A percentile compares a stretch with the other conserved stretches of the same genome.
Conservation (phyloP, 2,329 filamentous ascomycete genomes). For the Epichloe sibirici region DNA sequence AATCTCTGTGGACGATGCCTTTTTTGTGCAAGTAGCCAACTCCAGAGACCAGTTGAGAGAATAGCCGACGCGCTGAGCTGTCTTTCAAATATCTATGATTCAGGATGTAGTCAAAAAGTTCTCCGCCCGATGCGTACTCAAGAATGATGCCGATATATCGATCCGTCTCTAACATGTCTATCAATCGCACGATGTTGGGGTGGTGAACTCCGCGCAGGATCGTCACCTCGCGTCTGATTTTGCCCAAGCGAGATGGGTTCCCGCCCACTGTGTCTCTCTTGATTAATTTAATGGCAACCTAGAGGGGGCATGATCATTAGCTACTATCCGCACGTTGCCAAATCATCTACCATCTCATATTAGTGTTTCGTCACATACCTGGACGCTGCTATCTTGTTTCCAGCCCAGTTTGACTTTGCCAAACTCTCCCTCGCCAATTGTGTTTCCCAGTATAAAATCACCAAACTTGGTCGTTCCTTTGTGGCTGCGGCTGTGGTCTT, state of each 20-base stretch:
- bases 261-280: conserved; percentile 79
- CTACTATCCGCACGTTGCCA: neutral
- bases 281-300: conserved; percentile 97
- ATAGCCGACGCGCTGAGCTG: conserved; percentile 75
- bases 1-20: conserved; percentile 91
- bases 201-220: conserved; percentile 82
- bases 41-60: conserved; percentile 90
- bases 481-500: conserved; percentile 41
- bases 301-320: conserved; percentile 11
- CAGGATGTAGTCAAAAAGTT: conserved; percentile 96
- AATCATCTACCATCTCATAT: neutral
- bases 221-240: conserved; percentile 93
- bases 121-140: conserved; percentile 94
- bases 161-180: conserved; percentile 98
- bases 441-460: conserved; percentile 91
- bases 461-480: conserved; percentile 76
- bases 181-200: conserved; percentile 90
- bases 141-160: conserved; percentile 95
- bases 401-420: conserved; percentile 97
- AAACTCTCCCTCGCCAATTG: conserved; percentile 94
- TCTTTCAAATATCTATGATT: conserved; percentile 96
- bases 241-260: conserved; percentile 80
- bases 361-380: conserved; percentile 34
- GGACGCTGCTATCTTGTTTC: conserved; percentile 88
- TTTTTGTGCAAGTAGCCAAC: conserved; percentile 98